Evolutionary conservation across 306 rosid species (phyloP).

Genomic region (Prunus kanzakura): DNA sequence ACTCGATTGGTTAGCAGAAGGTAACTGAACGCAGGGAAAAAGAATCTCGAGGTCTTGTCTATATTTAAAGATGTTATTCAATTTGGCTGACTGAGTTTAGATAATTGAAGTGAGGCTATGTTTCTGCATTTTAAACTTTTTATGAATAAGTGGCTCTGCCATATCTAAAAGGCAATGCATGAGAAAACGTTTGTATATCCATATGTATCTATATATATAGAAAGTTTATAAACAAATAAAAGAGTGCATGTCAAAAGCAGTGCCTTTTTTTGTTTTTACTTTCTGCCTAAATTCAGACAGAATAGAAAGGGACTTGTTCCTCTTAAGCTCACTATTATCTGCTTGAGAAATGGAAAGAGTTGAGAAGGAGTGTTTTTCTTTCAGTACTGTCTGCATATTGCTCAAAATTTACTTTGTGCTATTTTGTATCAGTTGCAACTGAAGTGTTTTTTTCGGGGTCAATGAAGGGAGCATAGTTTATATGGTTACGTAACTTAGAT

Average conservation of each 20-base stretch:
- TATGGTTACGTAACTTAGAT: background rate
- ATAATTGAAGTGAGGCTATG: background rate
- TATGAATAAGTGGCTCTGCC: background rate
- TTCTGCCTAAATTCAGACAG: background rate
- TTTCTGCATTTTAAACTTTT: background rate
- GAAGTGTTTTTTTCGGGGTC: background rate
- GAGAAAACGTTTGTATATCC: background rate
- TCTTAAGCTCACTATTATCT: no score
- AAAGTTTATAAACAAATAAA: no score
- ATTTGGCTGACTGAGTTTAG: background rate
- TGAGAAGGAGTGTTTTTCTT: background rate
- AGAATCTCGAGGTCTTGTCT: background rate
- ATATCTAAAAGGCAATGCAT: background rate
- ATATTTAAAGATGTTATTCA: background rate
- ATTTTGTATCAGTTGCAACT: background rate
- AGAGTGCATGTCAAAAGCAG: background rate
- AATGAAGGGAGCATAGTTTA: background rate
- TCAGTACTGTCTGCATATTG: background rate
- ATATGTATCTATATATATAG: no score
- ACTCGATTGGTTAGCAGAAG: background rate
- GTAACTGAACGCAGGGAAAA: background rate
- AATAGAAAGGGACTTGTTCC: background rate
- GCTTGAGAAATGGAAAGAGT: background rate
- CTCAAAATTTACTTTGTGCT: background rate
- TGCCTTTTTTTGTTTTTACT: background rate